Evolutionary conservation across 345 rosid genomes (phyloP), one percentile per base, ranked within the genome.

Genomic region (Salix dunnii): DNA sequence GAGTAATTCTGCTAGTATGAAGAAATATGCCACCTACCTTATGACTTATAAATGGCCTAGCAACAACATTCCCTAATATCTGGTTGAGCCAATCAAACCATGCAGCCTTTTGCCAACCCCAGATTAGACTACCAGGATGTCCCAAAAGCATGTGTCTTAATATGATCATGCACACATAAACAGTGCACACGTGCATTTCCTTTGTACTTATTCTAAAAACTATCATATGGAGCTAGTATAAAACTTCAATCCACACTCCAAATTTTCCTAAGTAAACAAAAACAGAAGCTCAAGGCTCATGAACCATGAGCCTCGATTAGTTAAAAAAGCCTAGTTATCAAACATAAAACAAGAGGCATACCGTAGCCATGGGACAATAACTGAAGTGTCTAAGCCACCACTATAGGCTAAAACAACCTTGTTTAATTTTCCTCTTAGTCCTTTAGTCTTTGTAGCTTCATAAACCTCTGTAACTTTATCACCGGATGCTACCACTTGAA

Each of bases 361-460:
- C 98, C 94, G 92, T 58, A 96, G 84, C 99, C 99, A 96, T 27
- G 99, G 99, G 46, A 96, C 99, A 74, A 93, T 93, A 5, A 96
- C 98, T 5, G 97, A 96, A 70, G 99, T 96, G 86, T 96, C 98
- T 71, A 96, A 83, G 73, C 99, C 99, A 65, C 99, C 99, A 70
- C 99, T 93, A 72, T 93, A 96, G 68, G 99, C 97, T 58, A 96
- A 87, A 76, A 96, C 99, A 35, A 96, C 99, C 71, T 96, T 96
- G 49, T 96, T 90, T 81, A 93, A 74, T 68, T 87, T 94, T 53
- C 99, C 99, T 62, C 91, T 94, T 35, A 86, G 77, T 27, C 97
- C 97, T 17, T 75, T 83, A 60, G 82, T 81, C 35, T 85, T 87
- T 27, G 79, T 55, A 76, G 81, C 82, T 73, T 75, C 43, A 63